Conservation (phyloP, 768 basidiomycete species). For the Russula compacta region DNA sequence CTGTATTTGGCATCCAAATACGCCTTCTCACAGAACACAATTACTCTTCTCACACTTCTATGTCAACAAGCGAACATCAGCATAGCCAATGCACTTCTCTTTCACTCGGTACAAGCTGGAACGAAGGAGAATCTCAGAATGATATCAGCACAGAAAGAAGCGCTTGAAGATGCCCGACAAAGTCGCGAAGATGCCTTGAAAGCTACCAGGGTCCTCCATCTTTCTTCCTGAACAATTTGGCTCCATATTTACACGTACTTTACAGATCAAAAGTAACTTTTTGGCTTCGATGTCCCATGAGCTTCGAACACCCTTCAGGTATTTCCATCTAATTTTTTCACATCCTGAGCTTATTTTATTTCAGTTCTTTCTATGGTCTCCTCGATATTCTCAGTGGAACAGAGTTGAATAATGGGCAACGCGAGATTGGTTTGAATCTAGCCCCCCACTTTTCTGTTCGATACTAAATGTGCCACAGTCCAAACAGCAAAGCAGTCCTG, state of each 20-base stretch:
- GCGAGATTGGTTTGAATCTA: conserved; percentile 46
- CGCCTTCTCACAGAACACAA: conserved; percentile 50
- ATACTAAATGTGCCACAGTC: conserved; percentile 30
- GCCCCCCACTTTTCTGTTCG: neutral
- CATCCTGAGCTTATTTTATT: neutral
- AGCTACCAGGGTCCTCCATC: conserved; percentile 50
- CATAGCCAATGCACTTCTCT: conserved; percentile 64
- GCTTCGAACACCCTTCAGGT: conserved; percentile 70
- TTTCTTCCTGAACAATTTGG: neutral
- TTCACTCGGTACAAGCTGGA: conserved; percentile 64
- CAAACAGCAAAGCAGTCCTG: conserved; percentile 75
- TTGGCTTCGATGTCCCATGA: conserved; percentile 72
- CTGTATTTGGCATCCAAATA: conserved; percentile 60
- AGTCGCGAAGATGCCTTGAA: conserved; percentile 67
- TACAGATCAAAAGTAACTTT: conserved; percentile 69
- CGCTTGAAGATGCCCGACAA: conserved; percentile 57
- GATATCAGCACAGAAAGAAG: conserved; percentile 64
- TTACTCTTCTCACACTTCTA: conserved; percentile 53
- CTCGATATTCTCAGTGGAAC: conserved; percentile 67
- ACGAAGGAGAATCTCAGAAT: conserved; percentile 68
- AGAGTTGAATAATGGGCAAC: conserved; percentile 57
- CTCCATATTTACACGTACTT: neutral
- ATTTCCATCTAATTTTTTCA: neutral
- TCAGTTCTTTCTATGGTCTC: conserved; percentile 62
- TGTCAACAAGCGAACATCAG: conserved; percentile 72